phyloP scores from a whole-genome alignment of 164 flowering plant genomes.

The Taxillus chinensis region DNA sequence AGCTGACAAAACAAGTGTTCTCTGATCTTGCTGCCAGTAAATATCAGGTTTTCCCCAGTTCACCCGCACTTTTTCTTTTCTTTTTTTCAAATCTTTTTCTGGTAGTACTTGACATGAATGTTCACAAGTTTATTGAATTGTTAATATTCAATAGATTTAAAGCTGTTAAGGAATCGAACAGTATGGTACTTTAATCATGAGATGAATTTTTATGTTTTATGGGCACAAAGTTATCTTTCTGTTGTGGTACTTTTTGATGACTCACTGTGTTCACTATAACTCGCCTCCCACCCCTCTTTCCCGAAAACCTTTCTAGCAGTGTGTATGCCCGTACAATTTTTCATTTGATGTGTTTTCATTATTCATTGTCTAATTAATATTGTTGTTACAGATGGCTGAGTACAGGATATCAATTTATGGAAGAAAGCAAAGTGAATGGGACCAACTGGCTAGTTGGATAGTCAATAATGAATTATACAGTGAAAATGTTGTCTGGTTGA shows the following conservation, averaged over 20 bases:
- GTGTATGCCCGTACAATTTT: too few species aligned
- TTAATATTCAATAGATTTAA: too few species aligned
- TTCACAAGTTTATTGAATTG: too few species aligned
- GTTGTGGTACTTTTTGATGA: too few species aligned
- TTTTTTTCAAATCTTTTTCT: background rate
- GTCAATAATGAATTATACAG: slow-evolving; percentile 87
- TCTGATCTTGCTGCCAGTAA: slow-evolving; percentile 86
- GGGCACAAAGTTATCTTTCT: too few species aligned
- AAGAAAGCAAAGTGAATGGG: slow-evolving; percentile 98
- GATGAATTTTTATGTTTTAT: too few species aligned
- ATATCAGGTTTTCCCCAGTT: slow-evolving; percentile 62
- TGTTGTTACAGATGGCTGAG: slow-evolving; percentile 84
- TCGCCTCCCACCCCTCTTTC: too few species aligned
- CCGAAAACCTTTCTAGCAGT: too few species aligned
- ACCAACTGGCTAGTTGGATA: slow-evolving; percentile 95
- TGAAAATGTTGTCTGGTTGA: slow-evolving; percentile 90
- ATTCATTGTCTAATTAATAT: background rate
- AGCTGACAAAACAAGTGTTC: slow-evolving; percentile 91
- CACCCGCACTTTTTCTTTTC: background rate
- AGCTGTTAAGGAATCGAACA: too few species aligned
- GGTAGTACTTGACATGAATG: background rate
- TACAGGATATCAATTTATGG: slow-evolving; percentile 96
- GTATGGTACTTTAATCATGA: too few species aligned
- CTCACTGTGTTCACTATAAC: too few species aligned
- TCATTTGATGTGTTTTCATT: too few species aligned